A percentile compares a stretch with the other conserved stretches of the same genome.
Evolutionary conservation across 2,329 filamentous ascomycete species (phyloP).

Genomic region (Fusarium nygamai): DNA sequence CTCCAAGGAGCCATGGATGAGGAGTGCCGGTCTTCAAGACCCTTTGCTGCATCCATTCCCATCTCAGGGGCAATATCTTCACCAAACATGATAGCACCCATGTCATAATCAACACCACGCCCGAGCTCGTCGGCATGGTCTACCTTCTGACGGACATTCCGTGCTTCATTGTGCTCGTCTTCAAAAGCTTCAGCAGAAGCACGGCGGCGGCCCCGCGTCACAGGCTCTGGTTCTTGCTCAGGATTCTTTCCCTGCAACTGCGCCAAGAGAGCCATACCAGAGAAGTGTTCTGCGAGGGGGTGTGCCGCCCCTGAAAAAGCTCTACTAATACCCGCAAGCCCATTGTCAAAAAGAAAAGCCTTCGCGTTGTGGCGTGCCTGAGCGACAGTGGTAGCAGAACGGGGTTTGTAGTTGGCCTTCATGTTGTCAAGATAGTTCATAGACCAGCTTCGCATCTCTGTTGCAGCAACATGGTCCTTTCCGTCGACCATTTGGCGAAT

Average conservation of each 20-base stretch:
- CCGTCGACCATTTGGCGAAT: conserved; percentile 45
- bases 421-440: conserved; percentile 65
- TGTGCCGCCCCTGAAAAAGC: conserved; percentile 46
- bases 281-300: conserved; percentile 56
- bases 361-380: conserved; percentile 54
- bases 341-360: conserved; percentile 46
- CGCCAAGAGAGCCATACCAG: conserved; percentile 56
- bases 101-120: conserved; percentile 40
- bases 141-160: conserved; percentile 53
- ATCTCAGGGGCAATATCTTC: conserved; percentile 67
- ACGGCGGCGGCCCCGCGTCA: conserved; percentile 51
- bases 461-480: conserved; percentile 48
- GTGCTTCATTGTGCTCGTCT: conserved; percentile 47
- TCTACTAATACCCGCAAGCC: conserved; percentile 45
- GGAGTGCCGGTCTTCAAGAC: conserved; percentile 73
- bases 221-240: conserved; percentile 27
- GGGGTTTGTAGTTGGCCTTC: conserved; percentile 48
- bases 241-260: conserved; percentile 41
- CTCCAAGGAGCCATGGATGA: conserved; percentile 65
- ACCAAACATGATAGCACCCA: conserved; percentile 46
- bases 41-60: conserved; percentile 72
- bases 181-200: conserved; percentile 57
- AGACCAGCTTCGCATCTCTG: conserved; percentile 54
- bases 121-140: conserved; percentile 45
- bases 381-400: conserved; percentile 38